Conservation (phyloP, 371 early-diverging fungal genomes). For the Vairimorpha ceranae region DNA sequence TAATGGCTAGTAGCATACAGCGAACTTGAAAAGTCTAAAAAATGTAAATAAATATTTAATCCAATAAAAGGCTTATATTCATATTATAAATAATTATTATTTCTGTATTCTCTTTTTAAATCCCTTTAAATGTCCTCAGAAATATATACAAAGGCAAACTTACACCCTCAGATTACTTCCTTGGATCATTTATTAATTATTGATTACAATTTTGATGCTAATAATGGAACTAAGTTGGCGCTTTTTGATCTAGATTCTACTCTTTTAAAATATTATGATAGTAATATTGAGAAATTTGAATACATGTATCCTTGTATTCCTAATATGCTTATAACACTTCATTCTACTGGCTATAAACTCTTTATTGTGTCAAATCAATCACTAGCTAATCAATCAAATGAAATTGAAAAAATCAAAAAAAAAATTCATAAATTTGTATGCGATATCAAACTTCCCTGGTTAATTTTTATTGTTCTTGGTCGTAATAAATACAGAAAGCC, state of each 20-base stretch:
- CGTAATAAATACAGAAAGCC: conserved; percentile 38
- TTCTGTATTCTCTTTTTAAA: too few species aligned
- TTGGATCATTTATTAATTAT: conserved; percentile 1
- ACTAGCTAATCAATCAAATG: background rate
- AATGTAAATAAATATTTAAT: too few species aligned
- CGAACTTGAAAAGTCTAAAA: too few species aligned
- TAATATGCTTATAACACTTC: conserved; percentile 3
- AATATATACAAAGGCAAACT: background rate
- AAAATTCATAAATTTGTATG: conserved; percentile 7
- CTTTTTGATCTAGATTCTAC: conserved; percentile 44
- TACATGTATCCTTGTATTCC: background rate
- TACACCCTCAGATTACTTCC: background rate
- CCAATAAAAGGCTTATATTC: too few species aligned
- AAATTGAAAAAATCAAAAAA: background rate
- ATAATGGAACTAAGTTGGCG: conserved; percentile 8
- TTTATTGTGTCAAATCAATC: conserved; percentile 35
- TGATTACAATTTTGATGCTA: background rate
- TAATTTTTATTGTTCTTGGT: conserved; percentile 21
- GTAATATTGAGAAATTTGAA: background rate
- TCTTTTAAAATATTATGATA: background rate
- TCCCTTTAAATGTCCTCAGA: background rate
- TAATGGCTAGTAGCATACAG: too few species aligned
- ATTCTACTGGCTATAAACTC: conserved; percentile 19
- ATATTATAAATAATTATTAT: too few species aligned
- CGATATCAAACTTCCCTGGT: conserved; percentile 24